Conservation (phyloP, 805 yeast genomes). For the Torulaspora quercuum region DNA sequence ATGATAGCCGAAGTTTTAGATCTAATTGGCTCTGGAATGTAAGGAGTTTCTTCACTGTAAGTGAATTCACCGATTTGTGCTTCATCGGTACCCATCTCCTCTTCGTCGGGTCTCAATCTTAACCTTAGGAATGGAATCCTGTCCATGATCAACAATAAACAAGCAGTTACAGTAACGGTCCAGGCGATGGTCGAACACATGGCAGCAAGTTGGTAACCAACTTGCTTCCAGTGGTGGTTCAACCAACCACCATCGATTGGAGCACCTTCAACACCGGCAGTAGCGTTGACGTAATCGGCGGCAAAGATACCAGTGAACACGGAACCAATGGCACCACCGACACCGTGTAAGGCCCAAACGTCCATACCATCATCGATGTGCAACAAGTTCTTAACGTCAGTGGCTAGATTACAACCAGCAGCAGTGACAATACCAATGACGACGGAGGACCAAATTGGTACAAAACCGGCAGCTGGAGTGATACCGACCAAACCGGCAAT, state of each 20-base stretch:
- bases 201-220: constrained; percentile 86
- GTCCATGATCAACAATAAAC: constrained; percentile 65
- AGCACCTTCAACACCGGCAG: constrained; percentile 59
- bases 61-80: constrained; percentile 91
- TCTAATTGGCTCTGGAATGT: constrained; percentile 76
- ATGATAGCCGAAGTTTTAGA: constrained; percentile 41
- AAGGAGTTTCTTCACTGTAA: constrained; percentile 59
- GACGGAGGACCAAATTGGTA: constrained; percentile 86
- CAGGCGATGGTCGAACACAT: constrained; percentile 66
- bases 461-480: constrained; percentile 96
- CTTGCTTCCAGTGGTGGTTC: constrained; percentile 75
- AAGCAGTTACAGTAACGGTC: constrained; percentile 70
- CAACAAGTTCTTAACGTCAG: constrained; percentile 68
- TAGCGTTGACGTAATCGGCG: constrained; percentile 80
- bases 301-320: constrained; percentile 89
- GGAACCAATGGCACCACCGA: constrained; percentile 86
- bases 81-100: constrained; percentile 81
- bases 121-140: constrained; percentile 75
- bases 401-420: constrained; percentile 76
- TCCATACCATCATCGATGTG: constrained; percentile 93
- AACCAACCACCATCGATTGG: constrained; percentile 83
- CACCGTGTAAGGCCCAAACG: constrained; percentile 89
- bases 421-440: constrained; percentile 80
- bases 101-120: constrained; percentile 83
- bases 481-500: constrained; percentile 92